phyloP scores from a whole-genome alignment of 148 eudicot species.

The Persicaria tinctoria region DNA sequence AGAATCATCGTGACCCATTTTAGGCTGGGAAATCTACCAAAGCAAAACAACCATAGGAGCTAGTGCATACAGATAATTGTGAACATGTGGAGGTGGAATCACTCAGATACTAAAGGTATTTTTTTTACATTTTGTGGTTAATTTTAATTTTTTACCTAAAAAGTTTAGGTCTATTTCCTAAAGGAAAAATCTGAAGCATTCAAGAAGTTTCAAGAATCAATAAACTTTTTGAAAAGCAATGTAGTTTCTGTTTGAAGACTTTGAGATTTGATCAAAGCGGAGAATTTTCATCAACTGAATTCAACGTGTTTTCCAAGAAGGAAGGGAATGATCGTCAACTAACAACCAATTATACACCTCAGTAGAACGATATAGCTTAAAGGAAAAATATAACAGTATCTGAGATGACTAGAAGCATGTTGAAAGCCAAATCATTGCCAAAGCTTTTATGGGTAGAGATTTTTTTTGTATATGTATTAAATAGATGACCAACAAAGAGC shows the following conservation, averaged over 20 bases:
- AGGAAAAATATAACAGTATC: no score
- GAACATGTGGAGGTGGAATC: no score
- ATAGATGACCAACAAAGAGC: no score
- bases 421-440: no score
- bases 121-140: constrained; percentile 15
- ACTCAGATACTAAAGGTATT: constrained; percentile 7
- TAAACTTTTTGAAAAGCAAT: constrained; percentile 13
- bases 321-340: constrained; percentile 7
- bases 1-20: neutral
- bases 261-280: neutral
- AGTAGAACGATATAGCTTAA: no score
- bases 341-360: neutral
- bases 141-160: constrained; percentile 2
- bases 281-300: constrained; percentile 7
- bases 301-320: constrained; percentile 14
- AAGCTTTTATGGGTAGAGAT: no score
- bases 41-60: no score
- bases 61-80: no score
- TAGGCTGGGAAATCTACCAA: neutral
- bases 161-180: constrained; percentile 14
- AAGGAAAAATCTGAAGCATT: constrained; percentile 12
- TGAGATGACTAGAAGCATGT: no score
- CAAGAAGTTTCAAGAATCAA: neutral
- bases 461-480: no score
- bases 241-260: constrained; percentile 4